Base-by-base conservation (phyloP, 495 filamentous ascomycete species). In the Evansstolkia leycettana region DNA sequence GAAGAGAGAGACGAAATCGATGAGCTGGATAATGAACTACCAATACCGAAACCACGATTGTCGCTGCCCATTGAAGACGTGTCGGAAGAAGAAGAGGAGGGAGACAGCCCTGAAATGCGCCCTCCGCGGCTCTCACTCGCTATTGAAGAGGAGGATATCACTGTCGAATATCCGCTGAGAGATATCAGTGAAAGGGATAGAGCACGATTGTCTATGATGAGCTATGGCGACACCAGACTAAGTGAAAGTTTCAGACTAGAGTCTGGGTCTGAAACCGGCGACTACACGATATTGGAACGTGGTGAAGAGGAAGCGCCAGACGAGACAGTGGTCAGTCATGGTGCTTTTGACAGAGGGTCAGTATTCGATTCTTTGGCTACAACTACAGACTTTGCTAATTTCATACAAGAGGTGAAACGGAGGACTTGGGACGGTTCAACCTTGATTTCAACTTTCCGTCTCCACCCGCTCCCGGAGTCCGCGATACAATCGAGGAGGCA, bases 111-210 rank as follows among this genome's bases (percentile, higher is more conserved):
- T 5, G 54, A 70, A 20, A 59, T 75, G 33, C 63, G 65, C 12
- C 76, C 80, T 7, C 79, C 82, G 28, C 65, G 67, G 36, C 48
- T 68, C 28, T 79, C 76, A 32, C 60, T 75, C 25, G 66, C 71
- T 5, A 55, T 83, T 25, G 80, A 80, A 18, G 78, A 82, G 19
- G 78, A 80, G 20, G 75, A 83, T 42, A 65, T 72, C 24, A 86
- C 82, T 14, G 67, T 88, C 20, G 84, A 89, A 54, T 62, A 81
- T 30, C 70, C 77, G 7, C 63, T 80, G 34, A 61, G 80, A 36
- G 80, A 73, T 13, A 42, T 62, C 7, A 70, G 57, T 31, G 75
- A 82, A 40, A 59, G 67, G 33, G 60, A 57, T 17, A 48, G 47
- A 15, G 41, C 55, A 7, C 57, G 67, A 23, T 41, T 73, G 9